A percentile compares a stretch with the other conserved stretches of the same genome.
Evolutionary conservation across 495 filamentous ascomycete genomes (phyloP).

Genomic region (Trichoderma asperelloides): DNA sequence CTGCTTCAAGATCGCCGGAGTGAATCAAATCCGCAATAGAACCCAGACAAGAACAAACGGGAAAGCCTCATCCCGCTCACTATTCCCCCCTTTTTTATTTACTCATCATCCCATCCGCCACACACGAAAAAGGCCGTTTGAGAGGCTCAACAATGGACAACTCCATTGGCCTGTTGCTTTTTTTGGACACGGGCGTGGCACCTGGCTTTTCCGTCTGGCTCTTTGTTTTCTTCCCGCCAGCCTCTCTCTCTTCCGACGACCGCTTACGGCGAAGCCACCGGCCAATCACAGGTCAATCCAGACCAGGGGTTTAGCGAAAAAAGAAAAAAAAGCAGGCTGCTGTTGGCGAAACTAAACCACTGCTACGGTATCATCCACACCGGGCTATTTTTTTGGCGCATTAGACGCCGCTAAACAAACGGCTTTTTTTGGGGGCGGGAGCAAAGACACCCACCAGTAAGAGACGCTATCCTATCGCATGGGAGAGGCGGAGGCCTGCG

Average conservation of each 20-base stretch:
- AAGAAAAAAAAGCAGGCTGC: too few species aligned
- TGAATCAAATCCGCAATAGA: not conserved
- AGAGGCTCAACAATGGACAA: too few species aligned
- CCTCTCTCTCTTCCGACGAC: not conserved
- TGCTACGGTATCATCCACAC: too few species aligned
- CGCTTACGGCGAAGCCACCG: too few species aligned
- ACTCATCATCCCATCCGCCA: too few species aligned
- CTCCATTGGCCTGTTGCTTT: not conserved
- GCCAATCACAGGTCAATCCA: too few species aligned
- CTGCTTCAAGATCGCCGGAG: not conserved
- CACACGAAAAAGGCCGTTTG: too few species aligned
- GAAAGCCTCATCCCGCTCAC: not conserved
- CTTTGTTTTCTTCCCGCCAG: not conserved
- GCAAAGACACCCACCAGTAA: not conserved
- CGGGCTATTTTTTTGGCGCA: not conserved
- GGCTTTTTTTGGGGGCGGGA: not conserved
- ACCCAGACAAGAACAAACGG: not conserved
- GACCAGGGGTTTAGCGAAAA: too few species aligned
- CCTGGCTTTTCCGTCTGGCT: not conserved
- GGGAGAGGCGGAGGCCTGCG: not conserved
- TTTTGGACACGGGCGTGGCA: not conserved
- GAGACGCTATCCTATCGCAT: not conserved
- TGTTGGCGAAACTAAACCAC: too few species aligned
- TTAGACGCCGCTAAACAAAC: not conserved
- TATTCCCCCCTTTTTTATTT: too few species aligned